Conservation (phyloP, 371 early-diverging fungal genomes). For the Mortierella sp. region DNA sequence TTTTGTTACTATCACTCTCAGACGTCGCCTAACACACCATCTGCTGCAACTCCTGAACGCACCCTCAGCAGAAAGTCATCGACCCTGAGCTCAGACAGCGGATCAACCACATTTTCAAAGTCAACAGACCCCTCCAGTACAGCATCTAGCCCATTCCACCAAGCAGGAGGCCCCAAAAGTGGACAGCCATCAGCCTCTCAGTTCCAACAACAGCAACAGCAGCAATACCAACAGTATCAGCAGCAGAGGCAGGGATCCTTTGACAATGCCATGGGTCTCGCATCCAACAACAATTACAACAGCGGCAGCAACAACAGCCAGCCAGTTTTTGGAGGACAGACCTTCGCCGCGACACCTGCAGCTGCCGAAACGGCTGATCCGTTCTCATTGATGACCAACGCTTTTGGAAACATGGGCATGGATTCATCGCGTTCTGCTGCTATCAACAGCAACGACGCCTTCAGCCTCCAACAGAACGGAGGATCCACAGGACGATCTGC, state of each 20-base stretch:
- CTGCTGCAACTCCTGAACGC: slow-evolving; percentile 31
- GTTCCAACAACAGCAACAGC: not conserved
- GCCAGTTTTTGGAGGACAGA: slow-evolving; percentile 20
- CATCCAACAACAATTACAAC: not conserved
- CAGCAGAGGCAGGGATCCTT: slow-evolving; percentile 26
- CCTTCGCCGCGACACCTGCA: slow-evolving; percentile 23
- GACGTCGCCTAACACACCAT: not conserved
- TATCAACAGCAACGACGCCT: slow-evolving; percentile 12
- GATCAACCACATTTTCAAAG: slow-evolving; percentile 47
- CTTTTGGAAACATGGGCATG: slow-evolving; percentile 41
- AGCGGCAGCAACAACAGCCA: not conserved
- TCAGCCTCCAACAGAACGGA: not conserved
- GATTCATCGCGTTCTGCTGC: not conserved
- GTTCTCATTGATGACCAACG: slow-evolving; percentile 46
- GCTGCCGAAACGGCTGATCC: slow-evolving; percentile 30
- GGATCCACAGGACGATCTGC: not conserved
- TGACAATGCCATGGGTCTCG: slow-evolving; percentile 23
- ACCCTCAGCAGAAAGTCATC: slow-evolving; percentile 54
- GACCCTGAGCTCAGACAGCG: slow-evolving; percentile 52
- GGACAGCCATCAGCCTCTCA: slow-evolving; percentile 10
- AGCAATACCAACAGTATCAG: slow-evolving; percentile 12
- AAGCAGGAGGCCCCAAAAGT: slow-evolving; percentile 21
- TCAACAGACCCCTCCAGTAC: slow-evolving; percentile 45
- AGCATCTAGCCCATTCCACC: slow-evolving; percentile 40
- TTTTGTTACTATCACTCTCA: not conserved